Evolutionary conservation across 225 moss, liverwort and hornwort species (phyloP).

Genomic region (Straminergon stramineum): DNA sequence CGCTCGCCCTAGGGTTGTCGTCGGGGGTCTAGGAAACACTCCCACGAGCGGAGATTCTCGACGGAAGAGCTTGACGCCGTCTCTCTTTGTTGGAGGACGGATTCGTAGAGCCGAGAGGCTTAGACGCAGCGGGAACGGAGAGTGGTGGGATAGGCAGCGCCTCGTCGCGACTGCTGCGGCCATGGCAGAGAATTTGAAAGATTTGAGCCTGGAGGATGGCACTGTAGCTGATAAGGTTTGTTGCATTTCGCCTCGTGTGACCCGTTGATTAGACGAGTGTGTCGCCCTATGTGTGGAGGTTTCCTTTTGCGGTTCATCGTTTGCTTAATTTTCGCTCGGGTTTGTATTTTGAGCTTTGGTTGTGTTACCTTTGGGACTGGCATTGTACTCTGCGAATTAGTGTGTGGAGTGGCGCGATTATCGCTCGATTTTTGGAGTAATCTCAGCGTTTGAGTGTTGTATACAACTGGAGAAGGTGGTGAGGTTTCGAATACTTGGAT

Average conservation of each 20-base stretch:
- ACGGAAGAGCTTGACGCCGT: neutral
- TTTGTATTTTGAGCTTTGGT: neutral
- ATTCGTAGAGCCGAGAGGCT: neutral
- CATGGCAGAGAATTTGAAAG: conserved; percentile 68
- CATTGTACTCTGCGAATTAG: neutral
- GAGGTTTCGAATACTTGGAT: neutral
- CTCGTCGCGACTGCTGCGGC: conserved; percentile 17
- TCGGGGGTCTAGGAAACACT: neutral
- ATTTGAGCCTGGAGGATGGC: conserved; percentile 48
- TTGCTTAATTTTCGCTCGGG: neutral
- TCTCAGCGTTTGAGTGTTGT: neutral
- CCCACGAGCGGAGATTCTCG: neutral
- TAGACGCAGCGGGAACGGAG: neutral
- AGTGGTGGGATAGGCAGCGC: neutral
- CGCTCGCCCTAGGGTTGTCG: neutral
- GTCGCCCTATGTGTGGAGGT: neutral
- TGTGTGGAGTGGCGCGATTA: neutral
- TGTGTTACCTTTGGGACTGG: neutral
- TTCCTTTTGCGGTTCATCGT: neutral
- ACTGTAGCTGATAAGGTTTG: conserved; percentile 1
- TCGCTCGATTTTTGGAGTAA: neutral
- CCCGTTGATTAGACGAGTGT: neutral
- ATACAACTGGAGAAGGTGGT: neutral
- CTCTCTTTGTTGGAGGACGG: neutral
- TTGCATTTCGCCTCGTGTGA: neutral